Base-by-base conservation (phyloP, 352 stramenopile species). In the Globisporangium solare region DNA sequence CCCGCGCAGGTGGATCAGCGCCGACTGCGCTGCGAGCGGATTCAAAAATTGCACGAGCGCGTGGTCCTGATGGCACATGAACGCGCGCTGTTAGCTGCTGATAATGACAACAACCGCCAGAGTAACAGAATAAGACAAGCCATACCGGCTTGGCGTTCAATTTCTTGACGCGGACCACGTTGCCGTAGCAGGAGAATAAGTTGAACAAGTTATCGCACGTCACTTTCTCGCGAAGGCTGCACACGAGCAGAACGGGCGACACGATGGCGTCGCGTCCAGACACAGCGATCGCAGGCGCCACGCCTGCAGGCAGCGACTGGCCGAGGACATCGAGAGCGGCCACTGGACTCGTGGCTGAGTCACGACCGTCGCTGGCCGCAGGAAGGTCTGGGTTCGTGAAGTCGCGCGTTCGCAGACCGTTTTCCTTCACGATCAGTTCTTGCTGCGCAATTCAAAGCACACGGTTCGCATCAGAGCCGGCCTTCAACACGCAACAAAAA, bases 141-240 rank as follows among this genome's bases (percentile, higher is more conserved):
- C 53, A 15, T 27, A 78, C 71, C 6, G 71, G 63, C 49, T 88
- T 88, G 27, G 54, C 64, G 18, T 58, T 71, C 31, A 88, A 65
- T 49, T 83, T 86, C 67, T 86, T 86, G 51, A 88, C 56, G 35
- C 74, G 77, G 11, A 65, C 56, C 6, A 88, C 74, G 61, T 88
- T 86, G 18, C 77, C 77, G 37, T 88, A 88, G 51, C 74, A 88
- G 18, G 77, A 88, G 31, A 88, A 88, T 15, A 88, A 55, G 49
- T 88, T 83, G 71, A 88, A 88, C 2, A 88, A 45, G 21, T 83
- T 64, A 49, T 88, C 75, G 58, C 77, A 88, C 17, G 74, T 74
- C 52, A 84, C 64, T 27, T 60, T 68, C 31, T 83, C 68, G 31
- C 67, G 67, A 14, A 87, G 51, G 45, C 83, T 87, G 64, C 70